Evolutionary conservation across 352 stramenopile species (phyloP).

Genomic region (Thalassiosira livingstoniorum): DNA sequence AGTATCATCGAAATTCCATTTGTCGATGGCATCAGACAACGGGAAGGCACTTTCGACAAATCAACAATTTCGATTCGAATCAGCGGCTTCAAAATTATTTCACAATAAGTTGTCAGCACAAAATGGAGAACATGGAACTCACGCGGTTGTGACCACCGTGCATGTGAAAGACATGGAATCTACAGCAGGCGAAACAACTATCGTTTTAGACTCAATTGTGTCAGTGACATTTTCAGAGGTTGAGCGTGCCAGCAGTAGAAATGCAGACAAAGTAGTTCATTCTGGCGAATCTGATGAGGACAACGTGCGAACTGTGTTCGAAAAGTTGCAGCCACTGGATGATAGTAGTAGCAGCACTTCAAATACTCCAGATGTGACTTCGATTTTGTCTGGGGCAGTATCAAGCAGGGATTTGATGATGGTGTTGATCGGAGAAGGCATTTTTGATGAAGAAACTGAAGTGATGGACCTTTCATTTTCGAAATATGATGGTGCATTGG

Average conservation of each 20-base stretch:
- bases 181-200: neutral
- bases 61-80: constrained; percentile 48
- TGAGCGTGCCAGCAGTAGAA: constrained; percentile 14
- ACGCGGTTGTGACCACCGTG: constrained; percentile 31
- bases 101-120: constrained; percentile 19
- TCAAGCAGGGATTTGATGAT: constrained; percentile 20
- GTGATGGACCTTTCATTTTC: constrained; percentile 31
- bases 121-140: neutral
- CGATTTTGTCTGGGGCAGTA: constrained; percentile 11
- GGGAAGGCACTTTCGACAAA: constrained; percentile 13
- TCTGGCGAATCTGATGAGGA: neutral
- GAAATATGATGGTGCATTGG: constrained; percentile 25
- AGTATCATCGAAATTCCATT: constrained; percentile 19
- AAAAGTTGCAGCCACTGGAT: no score
- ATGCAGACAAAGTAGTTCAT: neutral
- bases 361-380: constrained; percentile 15
- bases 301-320: no score
- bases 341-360: neutral
- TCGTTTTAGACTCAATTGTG: constrained; percentile 36
- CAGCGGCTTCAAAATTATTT: constrained; percentile 39
- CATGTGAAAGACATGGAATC: constrained; percentile 34
- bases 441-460: constrained; percentile 9
- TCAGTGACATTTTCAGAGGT: constrained; percentile 52
- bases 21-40: constrained; percentile 13
- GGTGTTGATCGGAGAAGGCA: constrained; percentile 12